These are phyloP conservation scores for Raphanus hybrid DNA, from an alignment of 441 rosid genomes.

Conservation along the genomic window DNA sequence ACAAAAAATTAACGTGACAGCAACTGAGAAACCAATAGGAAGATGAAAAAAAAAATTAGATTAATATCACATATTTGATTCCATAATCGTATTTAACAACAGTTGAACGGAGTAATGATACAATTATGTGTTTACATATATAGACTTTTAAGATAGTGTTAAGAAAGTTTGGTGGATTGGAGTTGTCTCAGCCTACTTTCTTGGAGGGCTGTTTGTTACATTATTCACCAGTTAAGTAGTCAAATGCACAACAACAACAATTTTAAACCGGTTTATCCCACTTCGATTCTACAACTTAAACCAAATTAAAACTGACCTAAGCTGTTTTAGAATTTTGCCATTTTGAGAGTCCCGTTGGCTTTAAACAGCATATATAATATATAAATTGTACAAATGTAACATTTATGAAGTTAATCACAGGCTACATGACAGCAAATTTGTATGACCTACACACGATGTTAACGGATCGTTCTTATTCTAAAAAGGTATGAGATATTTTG, in stretches of 20 bases:
- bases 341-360: neutral
- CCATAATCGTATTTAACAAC: neutral
- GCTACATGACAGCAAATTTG: constrained; percentile 32
- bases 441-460: constrained; percentile 24
- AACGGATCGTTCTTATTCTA: constrained; percentile 28
- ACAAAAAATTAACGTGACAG: constrained; percentile 27
- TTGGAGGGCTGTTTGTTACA: neutral
- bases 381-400: constrained; percentile 2
- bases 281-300: neutral
- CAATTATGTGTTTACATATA: constrained; percentile 16
- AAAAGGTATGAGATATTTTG: constrained; percentile 23
- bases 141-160: neutral
- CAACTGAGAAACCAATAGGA: constrained; percentile 9
- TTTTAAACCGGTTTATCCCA: neutral
- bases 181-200: constrained; percentile 11
- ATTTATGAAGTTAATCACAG: constrained; percentile 11
- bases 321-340: neutral
- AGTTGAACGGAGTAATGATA: neutral
- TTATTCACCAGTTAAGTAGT: neutral
- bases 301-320: neutral
- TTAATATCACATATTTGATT: constrained; percentile 2
- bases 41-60: neutral
- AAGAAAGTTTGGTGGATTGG: constrained; percentile 13
- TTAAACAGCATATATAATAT: constrained; percentile 6
- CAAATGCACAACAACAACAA: neutral